Conservation (phyloP, 2,329 filamentous ascomycete species). For the Calonectria fujianensis region DNA sequence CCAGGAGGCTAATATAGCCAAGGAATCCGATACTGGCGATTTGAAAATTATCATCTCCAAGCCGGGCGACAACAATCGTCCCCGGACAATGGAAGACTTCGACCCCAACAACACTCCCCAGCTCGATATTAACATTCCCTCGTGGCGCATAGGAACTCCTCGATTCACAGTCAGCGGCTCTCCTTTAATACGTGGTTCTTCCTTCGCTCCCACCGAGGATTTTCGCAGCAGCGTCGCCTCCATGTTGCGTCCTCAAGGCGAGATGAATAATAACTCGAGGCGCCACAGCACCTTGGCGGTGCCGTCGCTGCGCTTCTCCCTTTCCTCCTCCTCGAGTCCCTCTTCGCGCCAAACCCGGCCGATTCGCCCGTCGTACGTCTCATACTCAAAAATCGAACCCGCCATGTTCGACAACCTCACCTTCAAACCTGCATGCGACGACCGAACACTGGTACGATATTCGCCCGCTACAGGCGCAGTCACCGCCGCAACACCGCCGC, state of each 20-base stretch:
- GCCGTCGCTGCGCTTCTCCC: slow-evolving; percentile 60
- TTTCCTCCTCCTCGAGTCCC: slow-evolving; percentile 50
- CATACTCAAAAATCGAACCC: slow-evolving; percentile 76
- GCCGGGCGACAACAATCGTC: slow-evolving; percentile 75
- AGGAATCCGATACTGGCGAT: slow-evolving; percentile 77
- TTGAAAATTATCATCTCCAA: slow-evolving; percentile 89
- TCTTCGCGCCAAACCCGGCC: slow-evolving; percentile 64
- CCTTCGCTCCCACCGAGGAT: slow-evolving; percentile 85
- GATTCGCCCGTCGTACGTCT: slow-evolving; percentile 68
- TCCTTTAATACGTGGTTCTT: slow-evolving; percentile 86
- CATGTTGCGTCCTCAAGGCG: slow-evolving; percentile 61
- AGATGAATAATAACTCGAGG: slow-evolving; percentile 53
- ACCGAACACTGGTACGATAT: slow-evolving; percentile 88
- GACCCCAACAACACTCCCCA: slow-evolving; percentile 68
- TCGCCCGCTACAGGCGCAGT: slow-evolving; percentile 82
- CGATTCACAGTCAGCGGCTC: slow-evolving; percentile 86
- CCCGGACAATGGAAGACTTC: slow-evolving; percentile 78
- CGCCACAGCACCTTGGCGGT: slow-evolving; percentile 62
- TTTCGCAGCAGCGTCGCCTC: slow-evolving; percentile 77
- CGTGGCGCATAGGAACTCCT: slow-evolving; percentile 88
- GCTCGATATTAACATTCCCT: slow-evolving; percentile 86
- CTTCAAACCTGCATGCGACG: slow-evolving; percentile 85
- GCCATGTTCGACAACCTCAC: slow-evolving; percentile 89
- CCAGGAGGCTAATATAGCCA: slow-evolving; percentile 75
- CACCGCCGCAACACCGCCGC: slow-evolving; percentile 90